A percentile compares a stretch with the other conserved stretches of the same genome.
Evolutionary conservation across 768 basidiomycete species (phyloP).

Genomic region (Boletus reticulatus): DNA sequence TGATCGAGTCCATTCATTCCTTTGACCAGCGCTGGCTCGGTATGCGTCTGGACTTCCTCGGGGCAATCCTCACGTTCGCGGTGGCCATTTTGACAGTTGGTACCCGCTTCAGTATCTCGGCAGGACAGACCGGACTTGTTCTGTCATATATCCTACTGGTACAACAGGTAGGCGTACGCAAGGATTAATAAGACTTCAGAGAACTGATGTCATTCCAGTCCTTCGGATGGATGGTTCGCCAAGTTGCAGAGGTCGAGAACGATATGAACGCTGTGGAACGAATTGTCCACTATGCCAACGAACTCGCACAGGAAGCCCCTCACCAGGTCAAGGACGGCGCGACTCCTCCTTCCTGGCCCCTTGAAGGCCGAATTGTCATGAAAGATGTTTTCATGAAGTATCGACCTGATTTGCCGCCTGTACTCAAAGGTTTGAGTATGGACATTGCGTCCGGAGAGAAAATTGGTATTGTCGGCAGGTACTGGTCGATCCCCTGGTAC

Average conservation of each 20-base stretch:
- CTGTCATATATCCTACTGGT: conserved; percentile 79
- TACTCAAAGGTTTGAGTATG: conserved; percentile 81
- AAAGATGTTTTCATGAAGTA: conserved; percentile 77
- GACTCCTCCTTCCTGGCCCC: conserved; percentile 70
- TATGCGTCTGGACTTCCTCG: conserved; percentile 85
- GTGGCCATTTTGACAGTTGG: conserved; percentile 80
- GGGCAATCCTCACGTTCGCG: conserved; percentile 64
- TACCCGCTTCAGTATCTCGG: conserved; percentile 70
- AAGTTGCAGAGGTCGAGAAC: conserved; percentile 86
- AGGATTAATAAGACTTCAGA: background rate
- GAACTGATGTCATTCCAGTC: conserved; percentile 34
- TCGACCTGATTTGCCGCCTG: conserved; percentile 82
- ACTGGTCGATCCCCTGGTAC: conserved; percentile 13
- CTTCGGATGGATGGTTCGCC: conserved; percentile 75
- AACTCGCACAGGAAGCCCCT: conserved; percentile 80
- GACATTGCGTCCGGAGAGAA: conserved; percentile 75
- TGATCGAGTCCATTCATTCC: background rate
- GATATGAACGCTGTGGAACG: conserved; percentile 93
- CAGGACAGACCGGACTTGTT: conserved; percentile 73
- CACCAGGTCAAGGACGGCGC: conserved; percentile 60
- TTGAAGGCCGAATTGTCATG: conserved; percentile 68
- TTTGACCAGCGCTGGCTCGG: conserved; percentile 72
- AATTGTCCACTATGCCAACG: conserved; percentile 74
- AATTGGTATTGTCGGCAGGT: conserved; percentile 84
- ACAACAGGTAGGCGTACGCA: conserved; percentile 54